Conservation (phyloP, 306 rosid species). For the Cicer cuneatum region DNA sequence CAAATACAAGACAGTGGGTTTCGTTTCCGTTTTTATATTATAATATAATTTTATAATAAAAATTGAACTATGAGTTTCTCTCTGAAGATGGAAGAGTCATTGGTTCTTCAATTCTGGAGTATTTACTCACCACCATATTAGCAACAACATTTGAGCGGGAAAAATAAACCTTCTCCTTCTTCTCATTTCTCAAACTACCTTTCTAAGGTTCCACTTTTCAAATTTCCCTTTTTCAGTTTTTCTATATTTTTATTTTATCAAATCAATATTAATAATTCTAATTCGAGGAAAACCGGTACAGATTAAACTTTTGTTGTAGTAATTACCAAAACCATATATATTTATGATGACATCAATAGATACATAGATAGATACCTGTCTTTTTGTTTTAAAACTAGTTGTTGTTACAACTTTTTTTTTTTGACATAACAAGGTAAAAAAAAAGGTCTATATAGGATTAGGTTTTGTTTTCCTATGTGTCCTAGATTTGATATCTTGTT, state of each 20-base stretch:
- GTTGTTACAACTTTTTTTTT: slow-evolving; percentile 5
- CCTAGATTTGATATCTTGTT: slow-evolving; percentile 17
- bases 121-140: slow-evolving; percentile 1
- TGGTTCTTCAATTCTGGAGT: slow-evolving; percentile 36
- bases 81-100: slow-evolving; percentile 57
- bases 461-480: slow-evolving; percentile 26
- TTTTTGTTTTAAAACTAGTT: slow-evolving; percentile 15
- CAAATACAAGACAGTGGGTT: slow-evolving; percentile 27
- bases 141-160: slow-evolving; percentile 56
- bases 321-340: not conserved
- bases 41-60: slow-evolving; percentile 35
- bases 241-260: not conserved
- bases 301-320: slow-evolving; percentile 27
- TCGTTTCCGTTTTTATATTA: slow-evolving; percentile 1
- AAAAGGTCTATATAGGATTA: slow-evolving; percentile 28
- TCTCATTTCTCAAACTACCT: slow-evolving; percentile 47
- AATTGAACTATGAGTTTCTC: slow-evolving; percentile 46
- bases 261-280: not conserved
- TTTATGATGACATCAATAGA: slow-evolving; percentile 43
- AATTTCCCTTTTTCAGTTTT: not conserved
- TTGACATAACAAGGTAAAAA: not conserved
- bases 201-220: slow-evolving; percentile 47
- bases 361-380: slow-evolving; percentile 40
- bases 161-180: not conserved
- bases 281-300: slow-evolving; percentile 44